Evolutionary conservation across 768 basidiomycete genomes (phyloP).

Genomic region (Hydnomerulius pinastri): DNA sequence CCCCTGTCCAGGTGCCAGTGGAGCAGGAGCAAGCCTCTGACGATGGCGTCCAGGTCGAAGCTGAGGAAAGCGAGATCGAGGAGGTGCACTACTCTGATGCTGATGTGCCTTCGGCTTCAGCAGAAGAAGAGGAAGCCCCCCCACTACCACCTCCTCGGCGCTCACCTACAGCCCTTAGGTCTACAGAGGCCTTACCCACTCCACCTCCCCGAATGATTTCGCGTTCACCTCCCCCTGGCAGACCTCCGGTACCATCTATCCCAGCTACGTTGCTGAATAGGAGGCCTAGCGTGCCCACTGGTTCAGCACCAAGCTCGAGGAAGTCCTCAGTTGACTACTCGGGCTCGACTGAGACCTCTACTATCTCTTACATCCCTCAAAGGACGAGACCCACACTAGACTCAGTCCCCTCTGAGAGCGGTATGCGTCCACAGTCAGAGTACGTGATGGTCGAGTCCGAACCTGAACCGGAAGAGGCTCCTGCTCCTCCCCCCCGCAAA

Average conservation of each 20-base stretch:
- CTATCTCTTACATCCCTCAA: neutral
- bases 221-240: conserved; percentile 34
- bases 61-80: conserved; percentile 73
- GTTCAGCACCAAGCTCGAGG: conserved; percentile 36
- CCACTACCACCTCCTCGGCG: conserved; percentile 59
- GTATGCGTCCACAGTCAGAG: conserved; percentile 41
- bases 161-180: conserved; percentile 19
- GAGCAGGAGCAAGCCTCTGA: conserved; percentile 40
- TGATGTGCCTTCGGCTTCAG: conserved; percentile 26
- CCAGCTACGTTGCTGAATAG: conserved; percentile 34
- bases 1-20: conserved; percentile 10
- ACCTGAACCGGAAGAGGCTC: conserved; percentile 33
- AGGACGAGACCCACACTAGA: neutral
- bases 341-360: conserved; percentile 8
- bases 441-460: conserved; percentile 68
- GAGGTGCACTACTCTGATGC: conserved; percentile 63
- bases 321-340: conserved; percentile 39
- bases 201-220: conserved; percentile 47
- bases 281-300: conserved; percentile 38
- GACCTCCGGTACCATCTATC: conserved; percentile 40
- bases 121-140: conserved; percentile 45
- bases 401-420: conserved; percentile 3
- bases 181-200: conserved; percentile 40
- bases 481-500: conserved; percentile 40
- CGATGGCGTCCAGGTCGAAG: conserved; percentile 65